Evolutionary conservation across 306 rosid species (phyloP).

Genomic region (Betula pendula): DNA sequence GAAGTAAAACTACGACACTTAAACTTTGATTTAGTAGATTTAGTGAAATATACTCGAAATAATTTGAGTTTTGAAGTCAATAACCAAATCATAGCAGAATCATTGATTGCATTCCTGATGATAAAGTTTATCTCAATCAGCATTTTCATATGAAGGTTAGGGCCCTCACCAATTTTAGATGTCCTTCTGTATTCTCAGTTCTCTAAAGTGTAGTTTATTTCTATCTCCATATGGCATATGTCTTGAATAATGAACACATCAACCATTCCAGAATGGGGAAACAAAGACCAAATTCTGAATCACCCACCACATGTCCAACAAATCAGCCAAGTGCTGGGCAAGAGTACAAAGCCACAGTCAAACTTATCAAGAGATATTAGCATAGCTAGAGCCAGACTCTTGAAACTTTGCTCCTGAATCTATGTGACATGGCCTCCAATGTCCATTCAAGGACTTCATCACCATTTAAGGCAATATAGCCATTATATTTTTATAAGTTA

Average conservation of each 20-base stretch:
- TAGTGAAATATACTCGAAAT: not conserved
- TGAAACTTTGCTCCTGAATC: not conserved
- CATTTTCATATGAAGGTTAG: not conserved
- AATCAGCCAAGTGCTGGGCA: not conserved
- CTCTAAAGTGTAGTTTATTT: no score
- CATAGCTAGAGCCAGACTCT: not conserved
- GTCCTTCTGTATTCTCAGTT: not conserved
- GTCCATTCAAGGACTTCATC: not conserved
- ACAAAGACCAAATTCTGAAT: not conserved
- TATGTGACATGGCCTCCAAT: not conserved
- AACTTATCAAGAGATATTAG: not conserved
- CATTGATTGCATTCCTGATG: not conserved
- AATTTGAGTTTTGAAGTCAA: not conserved
- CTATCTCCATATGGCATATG: not conserved
- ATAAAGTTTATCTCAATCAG: not conserved
- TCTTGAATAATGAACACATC: not conserved
- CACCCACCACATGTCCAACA: not conserved
- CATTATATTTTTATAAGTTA: not conserved
- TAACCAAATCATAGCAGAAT: not conserved
- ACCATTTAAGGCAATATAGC: not conserved
- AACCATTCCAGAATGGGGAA: not conserved
- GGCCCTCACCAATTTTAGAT: not conserved
- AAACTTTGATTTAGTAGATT: not conserved
- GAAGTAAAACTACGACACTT: not conserved
- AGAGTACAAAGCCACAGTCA: not conserved